phyloP scores from a whole-genome alignment of 192 early-diverging fungal species.

The Chytriomyces sp. region DNA sequence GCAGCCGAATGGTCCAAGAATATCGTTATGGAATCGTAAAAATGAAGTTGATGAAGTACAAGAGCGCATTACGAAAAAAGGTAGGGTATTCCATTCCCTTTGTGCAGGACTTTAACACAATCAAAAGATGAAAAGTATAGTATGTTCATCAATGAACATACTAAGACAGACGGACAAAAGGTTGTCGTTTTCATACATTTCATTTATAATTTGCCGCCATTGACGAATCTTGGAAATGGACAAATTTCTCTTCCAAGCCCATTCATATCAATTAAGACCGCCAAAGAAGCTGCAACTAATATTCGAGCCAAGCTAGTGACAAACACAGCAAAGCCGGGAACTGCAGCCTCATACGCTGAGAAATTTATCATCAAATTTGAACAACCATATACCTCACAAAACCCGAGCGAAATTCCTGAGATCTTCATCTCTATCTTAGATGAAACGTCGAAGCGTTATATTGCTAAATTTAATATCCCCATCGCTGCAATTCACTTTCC shows the following conservation, averaged over 20 bases:
- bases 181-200: constrained; percentile 15
- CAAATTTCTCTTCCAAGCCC: constrained; percentile 1
- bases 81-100: too few relatives aligned
- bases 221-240: not conserved
- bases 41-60: too few relatives aligned
- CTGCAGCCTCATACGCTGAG: constrained; percentile 23
- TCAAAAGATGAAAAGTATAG: too few relatives aligned
- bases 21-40: too few relatives aligned
- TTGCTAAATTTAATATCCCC: constrained; percentile 28
- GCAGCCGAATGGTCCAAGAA: too few relatives aligned
- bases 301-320: constrained; percentile 22
- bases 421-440: constrained; percentile 24
- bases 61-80: too few relatives aligned
- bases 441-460: constrained; percentile 15
- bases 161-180: not conserved
- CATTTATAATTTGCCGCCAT: constrained; percentile 22
- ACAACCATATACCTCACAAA: not conserved
- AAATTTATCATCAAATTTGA: constrained; percentile 4
- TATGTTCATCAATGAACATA: not conserved
- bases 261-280: constrained; percentile 26
- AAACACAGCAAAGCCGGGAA: not conserved
- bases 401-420: not conserved
- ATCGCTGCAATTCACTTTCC: constrained; percentile 14
- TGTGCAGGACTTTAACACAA: too few relatives aligned
- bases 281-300: constrained; percentile 8